A percentile compares a stretch with the other conserved stretches of the same genome.
These are phyloP conservation scores for Aspergillus novofumigatus DNA, from an alignment of 2,329 filamentous ascomycete genomes.

Conservation along the genomic window DNA sequence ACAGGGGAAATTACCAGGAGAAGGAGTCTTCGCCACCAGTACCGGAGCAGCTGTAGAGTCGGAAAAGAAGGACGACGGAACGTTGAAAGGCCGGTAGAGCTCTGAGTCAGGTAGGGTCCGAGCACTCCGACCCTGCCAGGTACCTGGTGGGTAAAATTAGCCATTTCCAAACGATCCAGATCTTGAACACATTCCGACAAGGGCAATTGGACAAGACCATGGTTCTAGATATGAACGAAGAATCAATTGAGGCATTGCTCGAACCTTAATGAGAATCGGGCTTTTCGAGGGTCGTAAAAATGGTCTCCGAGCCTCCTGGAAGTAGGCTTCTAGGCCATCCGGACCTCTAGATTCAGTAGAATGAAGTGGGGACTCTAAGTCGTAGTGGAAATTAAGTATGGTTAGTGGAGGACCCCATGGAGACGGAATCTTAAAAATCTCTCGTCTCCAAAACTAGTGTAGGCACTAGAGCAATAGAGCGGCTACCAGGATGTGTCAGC, in stretches of 20 bases:
- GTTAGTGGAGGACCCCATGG: neutral
- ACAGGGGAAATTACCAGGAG: conserved; percentile 3
- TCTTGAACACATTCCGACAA: neutral
- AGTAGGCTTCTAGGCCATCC: neutral
- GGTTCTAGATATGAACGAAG: neutral
- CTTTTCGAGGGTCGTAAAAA: neutral
- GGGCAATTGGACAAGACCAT: neutral
- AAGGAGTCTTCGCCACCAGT: neutral
- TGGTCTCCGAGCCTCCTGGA: neutral
- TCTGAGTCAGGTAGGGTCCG: neutral
- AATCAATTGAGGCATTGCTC: neutral
- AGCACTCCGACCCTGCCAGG: neutral
- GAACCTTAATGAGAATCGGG: neutral
- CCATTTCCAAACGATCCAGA: neutral
- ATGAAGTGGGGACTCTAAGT: neutral
- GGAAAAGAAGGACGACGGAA: neutral
- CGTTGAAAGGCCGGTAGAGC: neutral
- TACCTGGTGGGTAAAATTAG: neutral
- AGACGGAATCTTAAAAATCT: neutral
- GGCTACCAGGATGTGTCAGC: neutral
- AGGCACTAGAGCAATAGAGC: neutral
- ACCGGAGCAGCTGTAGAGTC: neutral
- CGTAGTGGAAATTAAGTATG: neutral
- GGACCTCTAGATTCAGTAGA: neutral
- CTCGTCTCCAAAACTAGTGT: neutral